phyloP scores from a whole-genome alignment of 805 yeast genomes.

The Yarrowia sp. region DNA sequence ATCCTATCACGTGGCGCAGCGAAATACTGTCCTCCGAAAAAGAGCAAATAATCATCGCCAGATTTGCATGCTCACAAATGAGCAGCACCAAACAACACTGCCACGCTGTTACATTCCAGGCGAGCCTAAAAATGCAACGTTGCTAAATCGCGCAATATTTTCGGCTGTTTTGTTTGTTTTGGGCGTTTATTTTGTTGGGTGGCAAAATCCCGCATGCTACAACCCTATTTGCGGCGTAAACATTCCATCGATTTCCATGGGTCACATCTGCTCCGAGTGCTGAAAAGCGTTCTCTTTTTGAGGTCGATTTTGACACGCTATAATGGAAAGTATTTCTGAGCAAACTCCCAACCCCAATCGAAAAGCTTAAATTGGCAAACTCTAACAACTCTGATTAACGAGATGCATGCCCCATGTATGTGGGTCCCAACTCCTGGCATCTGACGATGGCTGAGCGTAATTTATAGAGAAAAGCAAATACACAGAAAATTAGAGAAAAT shows the following conservation, averaged over 20 bases:
- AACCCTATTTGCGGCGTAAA: background rate
- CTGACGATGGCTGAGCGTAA: background rate
- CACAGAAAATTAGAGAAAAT: background rate
- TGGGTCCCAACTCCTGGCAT: background rate
- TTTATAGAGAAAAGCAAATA: too few species aligned
- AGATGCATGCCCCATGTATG: background rate
- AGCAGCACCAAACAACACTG: background rate
- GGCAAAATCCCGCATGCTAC: background rate
- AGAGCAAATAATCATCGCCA: background rate
- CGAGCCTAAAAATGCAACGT: background rate
- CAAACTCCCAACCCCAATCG: background rate
- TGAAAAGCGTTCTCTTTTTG: constrained; percentile 2
- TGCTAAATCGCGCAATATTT: background rate
- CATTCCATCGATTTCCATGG: background rate
- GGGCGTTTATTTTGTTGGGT: background rate
- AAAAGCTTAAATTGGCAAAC: background rate
- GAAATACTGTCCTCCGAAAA: background rate
- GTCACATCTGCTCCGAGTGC: background rate
- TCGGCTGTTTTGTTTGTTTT: background rate
- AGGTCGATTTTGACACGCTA: background rate
- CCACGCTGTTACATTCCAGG: background rate
- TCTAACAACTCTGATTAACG: constrained; percentile 1
- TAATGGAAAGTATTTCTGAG: background rate
- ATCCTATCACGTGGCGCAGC: background rate
- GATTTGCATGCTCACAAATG: background rate